phyloP scores from a whole-genome alignment of 768 basidiomycete species.

The Leccinum subtestaceum region DNA sequence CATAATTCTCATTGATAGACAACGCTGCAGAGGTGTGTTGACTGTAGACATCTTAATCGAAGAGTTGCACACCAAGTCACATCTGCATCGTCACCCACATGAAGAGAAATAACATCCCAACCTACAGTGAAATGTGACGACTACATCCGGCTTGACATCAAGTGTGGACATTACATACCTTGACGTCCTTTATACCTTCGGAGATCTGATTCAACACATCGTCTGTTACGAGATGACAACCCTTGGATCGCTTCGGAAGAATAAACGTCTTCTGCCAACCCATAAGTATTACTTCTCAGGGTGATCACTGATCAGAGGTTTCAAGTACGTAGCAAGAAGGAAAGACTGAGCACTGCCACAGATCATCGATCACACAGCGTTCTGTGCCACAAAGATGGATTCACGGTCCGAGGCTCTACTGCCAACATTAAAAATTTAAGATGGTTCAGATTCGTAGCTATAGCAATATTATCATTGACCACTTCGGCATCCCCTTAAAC shows the following conservation, averaged over 20 bases:
- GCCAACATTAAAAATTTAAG: neutral
- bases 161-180: slow-evolving; percentile 41
- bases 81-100: slow-evolving; percentile 49
- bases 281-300: slow-evolving; percentile 43
- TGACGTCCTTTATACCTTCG: slow-evolving; percentile 63
- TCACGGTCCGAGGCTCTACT: neutral
- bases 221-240: slow-evolving; percentile 83
- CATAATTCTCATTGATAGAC: slow-evolving; percentile 89
- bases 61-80: neutral
- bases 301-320: neutral
- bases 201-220: slow-evolving; percentile 66
- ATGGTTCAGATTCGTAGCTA: neutral
- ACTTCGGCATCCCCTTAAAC: neutral
- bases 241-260: slow-evolving; percentile 50
- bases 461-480: neutral
- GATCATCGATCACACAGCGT: neutral
- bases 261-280: slow-evolving; percentile 89
- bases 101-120: slow-evolving; percentile 87
- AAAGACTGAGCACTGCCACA: neutral
- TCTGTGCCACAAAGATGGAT: neutral
- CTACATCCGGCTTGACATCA: neutral
- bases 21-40: slow-evolving; percentile 79
- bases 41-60: slow-evolving; percentile 38
- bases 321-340: neutral
- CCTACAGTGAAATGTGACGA: slow-evolving; percentile 37